phyloP scores from a whole-genome alignment of 345 rosid species.

The Eucalyptus leucophloia region DNA sequence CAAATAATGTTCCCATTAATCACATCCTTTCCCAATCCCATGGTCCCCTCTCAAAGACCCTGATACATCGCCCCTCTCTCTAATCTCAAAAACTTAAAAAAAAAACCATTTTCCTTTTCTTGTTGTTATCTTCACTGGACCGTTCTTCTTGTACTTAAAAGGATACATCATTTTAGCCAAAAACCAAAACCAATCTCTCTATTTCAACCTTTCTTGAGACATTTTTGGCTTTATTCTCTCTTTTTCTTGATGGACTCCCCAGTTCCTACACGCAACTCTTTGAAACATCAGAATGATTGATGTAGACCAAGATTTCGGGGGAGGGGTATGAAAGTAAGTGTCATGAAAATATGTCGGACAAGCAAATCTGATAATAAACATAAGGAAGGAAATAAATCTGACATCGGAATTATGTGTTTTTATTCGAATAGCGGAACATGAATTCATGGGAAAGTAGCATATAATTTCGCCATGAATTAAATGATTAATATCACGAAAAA shows the following conservation, averaged over 20 bases:
- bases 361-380: neutral
- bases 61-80: neutral
- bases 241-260: neutral
- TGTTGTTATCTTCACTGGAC: no score
- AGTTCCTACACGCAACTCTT: neutral
- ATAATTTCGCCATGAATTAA: no score
- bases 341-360: neutral
- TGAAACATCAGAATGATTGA: neutral
- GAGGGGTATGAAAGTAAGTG: neutral
- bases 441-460: no score
- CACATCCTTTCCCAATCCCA: neutral
- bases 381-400: neutral
- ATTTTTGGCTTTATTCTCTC: neutral
- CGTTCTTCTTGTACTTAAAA: no score
- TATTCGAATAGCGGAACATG: neutral
- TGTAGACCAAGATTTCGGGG: neutral
- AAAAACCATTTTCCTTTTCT: neutral
- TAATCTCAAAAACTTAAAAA: no score
- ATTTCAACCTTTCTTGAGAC: neutral
- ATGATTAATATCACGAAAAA: no score
- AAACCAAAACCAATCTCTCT: neutral
- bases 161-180: neutral
- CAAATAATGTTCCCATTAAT: neutral
- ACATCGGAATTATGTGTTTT: no score
- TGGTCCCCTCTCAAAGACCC: neutral